Percentiles rank a stretch among this genome's conserved stretches.
Evolutionary conservation across 2,329 filamentous ascomycete species (phyloP).

Genomic region (Fusarium euwallaceae): DNA sequence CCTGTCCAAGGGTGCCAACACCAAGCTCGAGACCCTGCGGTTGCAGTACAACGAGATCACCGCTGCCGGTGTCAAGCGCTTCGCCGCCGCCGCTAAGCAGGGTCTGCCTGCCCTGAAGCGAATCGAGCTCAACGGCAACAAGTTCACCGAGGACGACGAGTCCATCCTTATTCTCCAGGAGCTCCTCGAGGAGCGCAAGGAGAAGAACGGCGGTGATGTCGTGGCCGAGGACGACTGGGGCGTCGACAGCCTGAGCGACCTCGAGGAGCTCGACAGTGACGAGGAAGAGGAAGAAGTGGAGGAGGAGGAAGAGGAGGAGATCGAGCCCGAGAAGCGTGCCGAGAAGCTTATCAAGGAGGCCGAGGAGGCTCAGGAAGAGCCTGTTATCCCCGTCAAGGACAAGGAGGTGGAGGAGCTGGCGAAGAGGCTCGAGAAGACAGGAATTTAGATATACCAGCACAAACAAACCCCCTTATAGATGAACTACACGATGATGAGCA

Average conservation of each 20-base stretch:
- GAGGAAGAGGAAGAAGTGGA: slow-evolving; percentile 71
- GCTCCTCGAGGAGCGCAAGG: slow-evolving; percentile 82
- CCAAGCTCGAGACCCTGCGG: slow-evolving; percentile 82
- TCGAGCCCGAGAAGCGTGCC: slow-evolving; percentile 72
- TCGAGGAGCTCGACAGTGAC: slow-evolving; percentile 81
- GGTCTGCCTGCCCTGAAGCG: slow-evolving; percentile 82
- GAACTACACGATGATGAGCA: slow-evolving; percentile 45
- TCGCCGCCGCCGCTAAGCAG: slow-evolving; percentile 76
- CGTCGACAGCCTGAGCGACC: slow-evolving; percentile 86
- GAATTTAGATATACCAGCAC: slow-evolving; percentile 55
- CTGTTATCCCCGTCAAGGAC: slow-evolving; percentile 78
- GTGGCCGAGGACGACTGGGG: slow-evolving; percentile 86
- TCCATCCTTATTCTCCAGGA: slow-evolving; percentile 76
- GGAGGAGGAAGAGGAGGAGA: slow-evolving; percentile 71
- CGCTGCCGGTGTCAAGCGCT: slow-evolving; percentile 76
- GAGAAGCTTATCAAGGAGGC: slow-evolving; percentile 79
- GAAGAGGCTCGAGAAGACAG: slow-evolving; percentile 79
- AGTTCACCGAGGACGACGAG: slow-evolving; percentile 87
- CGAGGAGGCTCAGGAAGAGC: slow-evolving; percentile 79
- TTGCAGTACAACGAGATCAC: slow-evolving; percentile 97
- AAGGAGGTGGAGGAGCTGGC: slow-evolving; percentile 86
- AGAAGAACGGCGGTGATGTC: slow-evolving; percentile 74
- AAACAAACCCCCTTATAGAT: slow-evolving; percentile 39
- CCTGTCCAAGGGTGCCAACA: slow-evolving; percentile 80
- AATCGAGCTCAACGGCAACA: slow-evolving; percentile 96